Evolutionary conservation across 176 grass and related monocot species (phyloP), one percentile per base, ranked within the genome.

Genomic region (Oryza rufipogon): DNA sequence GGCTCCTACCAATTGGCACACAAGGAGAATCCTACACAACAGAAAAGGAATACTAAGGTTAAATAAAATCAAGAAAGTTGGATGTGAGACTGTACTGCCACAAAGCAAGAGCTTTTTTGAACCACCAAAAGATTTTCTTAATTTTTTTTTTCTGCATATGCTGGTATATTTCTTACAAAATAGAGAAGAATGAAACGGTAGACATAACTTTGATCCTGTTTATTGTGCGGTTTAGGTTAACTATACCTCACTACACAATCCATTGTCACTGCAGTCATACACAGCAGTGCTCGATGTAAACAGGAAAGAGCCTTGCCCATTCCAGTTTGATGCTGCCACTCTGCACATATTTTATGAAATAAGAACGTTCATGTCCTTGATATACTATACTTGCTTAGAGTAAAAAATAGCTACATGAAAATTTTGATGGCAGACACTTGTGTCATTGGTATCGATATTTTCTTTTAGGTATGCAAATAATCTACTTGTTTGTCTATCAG

Each of bases 221-320:
- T 38, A 69, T 76, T 76, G 68, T 39, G 76, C 34, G 77, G 52
- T 61, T 71, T 75, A 54, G 22, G 76, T 75, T 70, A 64, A 7
- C 32, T 44, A 46, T 71, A 98, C 92, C 95, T 95, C 92, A 51
- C 76, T 63, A 34, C 91, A 98, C 1, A 88, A 88, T 75, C 80
- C 92, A 83, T 98, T 98, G 80, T 98, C 74, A 58, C 44, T 88
- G 85, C 85, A 86, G 47, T 98, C 89, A 95, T 93, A 95, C 25
- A 82, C 64, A 63, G 89, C 92, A 80, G 92, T 88, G 79, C 92
- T 98, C 5, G 91, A 98, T 70, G 96, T 98, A 84, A 95, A 98
- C 42, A 98, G 49, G 80, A 95, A 98, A 84, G 84, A 92, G 34
- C 96, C 96, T 88, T 93, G 91, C 75, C 89, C 85, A 68, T 77